Evolutionary conservation across 441 rosid genomes (phyloP).

Genomic region (Syzygium malaccense): DNA sequence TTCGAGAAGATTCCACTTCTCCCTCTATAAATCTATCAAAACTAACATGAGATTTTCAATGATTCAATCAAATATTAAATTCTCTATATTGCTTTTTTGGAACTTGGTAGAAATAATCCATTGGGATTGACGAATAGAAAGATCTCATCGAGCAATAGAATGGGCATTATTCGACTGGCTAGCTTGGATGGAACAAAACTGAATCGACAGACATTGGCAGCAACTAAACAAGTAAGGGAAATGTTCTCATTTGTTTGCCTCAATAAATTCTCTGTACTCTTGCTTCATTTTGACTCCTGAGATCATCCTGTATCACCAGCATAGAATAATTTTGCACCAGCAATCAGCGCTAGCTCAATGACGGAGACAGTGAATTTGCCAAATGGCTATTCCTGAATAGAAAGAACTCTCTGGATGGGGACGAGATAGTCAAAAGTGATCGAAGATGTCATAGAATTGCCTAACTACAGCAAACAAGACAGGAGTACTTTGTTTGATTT

Average conservation of each 20-base stretch:
- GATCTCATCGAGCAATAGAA: slow-evolving; percentile 7
- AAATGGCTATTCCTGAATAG: not conserved
- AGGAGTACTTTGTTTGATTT: not conserved
- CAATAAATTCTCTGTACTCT: slow-evolving; percentile 86
- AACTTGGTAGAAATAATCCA: not conserved
- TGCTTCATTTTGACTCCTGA: slow-evolving; percentile 96
- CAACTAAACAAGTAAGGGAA: slow-evolving; percentile 11
- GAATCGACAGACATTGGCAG: slow-evolving; percentile 31
- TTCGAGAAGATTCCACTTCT: not conserved
- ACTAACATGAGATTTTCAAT: not conserved
- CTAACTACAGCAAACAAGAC: not conserved
- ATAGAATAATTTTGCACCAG: not conserved
- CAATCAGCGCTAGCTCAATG: not conserved
- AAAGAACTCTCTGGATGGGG: not conserved
- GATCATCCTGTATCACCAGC: slow-evolving; percentile 46
- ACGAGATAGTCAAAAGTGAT: not conserved
- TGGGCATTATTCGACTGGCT: slow-evolving; percentile 19
- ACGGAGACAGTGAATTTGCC: not conserved
- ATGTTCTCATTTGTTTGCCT: slow-evolving; percentile 59
- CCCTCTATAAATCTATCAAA: not conserved
- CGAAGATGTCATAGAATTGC: not conserved
- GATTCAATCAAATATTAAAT: not conserved
- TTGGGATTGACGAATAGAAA: not conserved
- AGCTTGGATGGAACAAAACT: slow-evolving; percentile 47
- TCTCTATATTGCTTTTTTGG: not conserved